Base-by-base conservation (phyloP, 116 monocot species). In the Cymodocea nodosa region DNA sequence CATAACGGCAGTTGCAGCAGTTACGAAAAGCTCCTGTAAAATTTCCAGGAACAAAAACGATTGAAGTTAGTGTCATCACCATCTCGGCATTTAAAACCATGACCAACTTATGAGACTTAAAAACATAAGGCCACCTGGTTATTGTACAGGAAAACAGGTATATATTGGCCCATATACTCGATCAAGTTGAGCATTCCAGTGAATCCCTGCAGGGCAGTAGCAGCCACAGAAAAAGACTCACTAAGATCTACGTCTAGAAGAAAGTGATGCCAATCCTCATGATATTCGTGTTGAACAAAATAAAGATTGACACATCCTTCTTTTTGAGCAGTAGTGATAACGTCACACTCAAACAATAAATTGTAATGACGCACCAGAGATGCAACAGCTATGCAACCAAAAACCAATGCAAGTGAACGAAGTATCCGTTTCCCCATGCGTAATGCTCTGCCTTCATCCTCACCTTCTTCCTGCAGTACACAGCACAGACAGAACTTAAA, bases 391-490 rank as follows among this genome's bases (percentile, higher is more conserved):
- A 94, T 75, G 51, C 87, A 94, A 53, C 84, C 79, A 70, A 94
- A 87, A 39, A 94, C 90, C 36, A 94, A 73, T 30, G 70, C 68
- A 63, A 94, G 63, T 65, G 90, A 84, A 52, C 90, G 86, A 40
- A 94, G 82, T 52, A 94, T 23, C 15, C 94, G 82, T 69, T 94
- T 94, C 71, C 90, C 94, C 94, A 94, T 94, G 20, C 90, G 81
- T 19, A 94, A 56, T 52, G 68, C 82, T 65, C 82, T 75, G 34
- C 87, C 87, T 78, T 90, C 90, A 77, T 90, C 94, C 73, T 94
- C 94, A 60, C 90, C 90, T 49, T 94, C 77, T 65, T 87, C 87
- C 90, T 94, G 70, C 52, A 78, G 62, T 9, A 61, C 34, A 56
- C 9, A 18, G 58, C 50, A 25, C 18, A 23, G n/a, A 9, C 15